Conservation (phyloP, 768 basidiomycete genomes). For the Macrolepiota albuminosa region DNA sequence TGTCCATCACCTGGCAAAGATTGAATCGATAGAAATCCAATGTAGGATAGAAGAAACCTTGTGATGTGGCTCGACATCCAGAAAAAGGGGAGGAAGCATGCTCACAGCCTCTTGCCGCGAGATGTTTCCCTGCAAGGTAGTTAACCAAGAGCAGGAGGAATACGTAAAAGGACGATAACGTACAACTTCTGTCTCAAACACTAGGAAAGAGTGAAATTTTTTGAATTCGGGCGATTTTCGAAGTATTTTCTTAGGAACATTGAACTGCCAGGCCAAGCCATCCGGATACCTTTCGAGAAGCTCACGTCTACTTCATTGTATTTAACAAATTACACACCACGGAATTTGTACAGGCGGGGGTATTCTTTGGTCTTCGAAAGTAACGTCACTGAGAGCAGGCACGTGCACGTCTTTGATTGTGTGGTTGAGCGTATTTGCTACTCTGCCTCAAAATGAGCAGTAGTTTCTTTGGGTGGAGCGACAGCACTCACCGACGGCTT, state of each 20-base stretch:
- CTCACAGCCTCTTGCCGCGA: slow-evolving; percentile 97
- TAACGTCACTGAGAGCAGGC: slow-evolving; percentile 64
- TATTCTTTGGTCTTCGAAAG: slow-evolving; percentile 71
- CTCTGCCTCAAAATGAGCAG: slow-evolving; percentile 31
- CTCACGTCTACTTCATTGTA: slow-evolving; percentile 7
- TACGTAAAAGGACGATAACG: slow-evolving; percentile 23
- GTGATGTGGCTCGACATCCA: slow-evolving; percentile 94
- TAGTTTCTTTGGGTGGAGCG: neutral
- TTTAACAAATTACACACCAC: slow-evolving; percentile 50
- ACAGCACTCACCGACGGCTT: slow-evolving; percentile 62
- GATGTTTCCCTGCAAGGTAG: slow-evolving; percentile 71
- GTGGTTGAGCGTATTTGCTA: slow-evolving; percentile 70
- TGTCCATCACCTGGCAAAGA: slow-evolving; percentile 71
- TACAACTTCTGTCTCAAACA: slow-evolving; percentile 97
- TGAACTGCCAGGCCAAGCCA: slow-evolving; percentile 95
- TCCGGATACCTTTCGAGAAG: slow-evolving; percentile 74
- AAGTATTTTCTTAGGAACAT: slow-evolving; percentile 83
- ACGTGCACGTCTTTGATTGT: slow-evolving; percentile 77
- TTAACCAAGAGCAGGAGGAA: neutral
- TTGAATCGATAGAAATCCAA: neutral
- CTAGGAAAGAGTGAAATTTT: slow-evolving; percentile 92
- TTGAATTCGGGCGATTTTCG: slow-evolving; percentile 89
- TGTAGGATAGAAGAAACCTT: slow-evolving; percentile 30
- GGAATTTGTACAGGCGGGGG: slow-evolving; percentile 79
- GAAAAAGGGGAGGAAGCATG: slow-evolving; percentile 96